Conservation (phyloP, 176 grass and related monocot genomes). For the Pontederia crassipes region DNA sequence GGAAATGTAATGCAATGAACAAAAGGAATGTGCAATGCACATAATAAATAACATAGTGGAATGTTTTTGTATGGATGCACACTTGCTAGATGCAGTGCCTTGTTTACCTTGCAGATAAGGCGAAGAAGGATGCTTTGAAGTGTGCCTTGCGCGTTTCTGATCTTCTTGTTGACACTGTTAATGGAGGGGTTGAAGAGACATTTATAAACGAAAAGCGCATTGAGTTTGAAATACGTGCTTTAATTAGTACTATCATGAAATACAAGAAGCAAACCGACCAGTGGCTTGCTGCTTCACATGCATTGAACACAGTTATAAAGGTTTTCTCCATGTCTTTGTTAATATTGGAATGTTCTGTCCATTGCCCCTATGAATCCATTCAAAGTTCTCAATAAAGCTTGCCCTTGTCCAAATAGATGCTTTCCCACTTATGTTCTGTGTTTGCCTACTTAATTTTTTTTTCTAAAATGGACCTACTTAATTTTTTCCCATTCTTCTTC, state of each 20-base stretch:
- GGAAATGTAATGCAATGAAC: too few species aligned
- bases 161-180: conserved; percentile 46
- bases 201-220: conserved; percentile 68
- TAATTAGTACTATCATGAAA: conserved; percentile 33
- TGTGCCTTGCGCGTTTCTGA: conserved; percentile 32
- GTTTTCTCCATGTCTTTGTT: conserved; percentile 11
- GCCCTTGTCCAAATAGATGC: too few species aligned
- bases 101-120: conserved; percentile 30
- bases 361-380: too few species aligned
- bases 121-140: conserved; percentile 38
- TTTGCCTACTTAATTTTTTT: too few species aligned
- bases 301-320: conserved; percentile 63
- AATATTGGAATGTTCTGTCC: too few species aligned
- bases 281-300: conserved; percentile 68
- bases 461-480: too few species aligned
- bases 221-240: conserved; percentile 51
- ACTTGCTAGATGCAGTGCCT: too few species aligned
- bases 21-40: too few species aligned
- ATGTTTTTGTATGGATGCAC: not conserved
- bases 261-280: conserved; percentile 78
- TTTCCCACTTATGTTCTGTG: too few species aligned
- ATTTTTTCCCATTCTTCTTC: too few species aligned
- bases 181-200: conserved; percentile 52
- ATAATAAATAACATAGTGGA: too few species aligned
- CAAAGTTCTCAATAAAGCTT: too few species aligned